Conservation (phyloP, 768 basidiomycete genomes). For the Serendipita sp. region DNA sequence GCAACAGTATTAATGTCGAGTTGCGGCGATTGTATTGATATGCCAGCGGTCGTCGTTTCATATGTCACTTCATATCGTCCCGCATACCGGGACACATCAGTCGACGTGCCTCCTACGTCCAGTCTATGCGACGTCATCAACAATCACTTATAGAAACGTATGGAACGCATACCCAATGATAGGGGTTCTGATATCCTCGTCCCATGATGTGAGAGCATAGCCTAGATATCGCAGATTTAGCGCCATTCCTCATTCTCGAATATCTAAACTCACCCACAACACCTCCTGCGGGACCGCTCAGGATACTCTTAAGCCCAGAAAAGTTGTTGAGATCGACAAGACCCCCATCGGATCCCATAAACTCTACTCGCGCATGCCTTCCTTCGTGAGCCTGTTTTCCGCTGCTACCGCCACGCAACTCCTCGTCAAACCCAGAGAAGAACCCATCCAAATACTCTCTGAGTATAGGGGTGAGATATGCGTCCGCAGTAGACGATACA, state of each 20-base stretch:
- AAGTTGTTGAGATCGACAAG: conserved; percentile 68
- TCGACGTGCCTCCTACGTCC: conserved; percentile 91
- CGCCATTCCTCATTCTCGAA: too few species aligned
- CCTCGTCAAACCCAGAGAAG: conserved; percentile 72
- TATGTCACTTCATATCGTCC: conserved; percentile 87
- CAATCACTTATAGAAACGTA: too few species aligned
- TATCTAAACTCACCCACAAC: conserved; percentile 42
- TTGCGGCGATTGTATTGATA: conserved; percentile 83
- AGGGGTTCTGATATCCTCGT: conserved; percentile 47
- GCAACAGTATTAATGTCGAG: conserved; percentile 94
- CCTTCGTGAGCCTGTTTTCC: conserved; percentile 23
- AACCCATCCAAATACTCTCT: conserved; percentile 78
- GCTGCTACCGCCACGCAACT: conserved; percentile 29
- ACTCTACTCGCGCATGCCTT: conserved; percentile 48
- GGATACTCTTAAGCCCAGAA: conserved; percentile 82
- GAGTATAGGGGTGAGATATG: conserved; percentile 86
- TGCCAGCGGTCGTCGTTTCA: conserved; percentile 89
- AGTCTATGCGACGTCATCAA: conserved; percentile 36
- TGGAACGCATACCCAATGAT: conserved; percentile 58
- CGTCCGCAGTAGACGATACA: conserved; percentile 83
- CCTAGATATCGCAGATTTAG: conserved; percentile 19
- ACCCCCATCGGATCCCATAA: conserved; percentile 92
- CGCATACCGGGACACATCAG: conserved; percentile 86
- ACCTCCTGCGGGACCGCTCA: conserved; percentile 88
- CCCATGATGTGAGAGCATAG: conserved; percentile 78